Evolutionary conservation across 2,329 filamentous ascomycete species (phyloP), one percentile per base, ranked within the genome.

Genomic region (Akanthomyces dipterigenus): DNA sequence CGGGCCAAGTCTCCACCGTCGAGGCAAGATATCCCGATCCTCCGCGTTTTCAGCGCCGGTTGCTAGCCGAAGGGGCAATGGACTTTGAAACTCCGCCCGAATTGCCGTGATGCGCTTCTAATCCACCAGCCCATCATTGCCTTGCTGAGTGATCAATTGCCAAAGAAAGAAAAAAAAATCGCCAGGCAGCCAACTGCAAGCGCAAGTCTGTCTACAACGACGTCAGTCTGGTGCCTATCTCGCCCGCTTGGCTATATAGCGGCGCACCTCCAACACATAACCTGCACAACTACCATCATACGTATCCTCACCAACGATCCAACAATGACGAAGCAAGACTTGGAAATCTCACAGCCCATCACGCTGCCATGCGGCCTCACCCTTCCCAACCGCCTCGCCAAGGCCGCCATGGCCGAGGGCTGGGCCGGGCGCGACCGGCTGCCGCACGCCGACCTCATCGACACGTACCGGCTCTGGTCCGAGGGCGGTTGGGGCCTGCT

Each of bases 341-440:
- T 60, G 26, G 28, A 50, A 36, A 57, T 62, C 24, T 11, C 42
- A 36, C 40, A 78, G 31, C 76, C 81, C 0, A 67, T 83, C 18
- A 81, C 76, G 42, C 74, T 85, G 1, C 79, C 80, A 63, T 83
- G 81, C 67, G 84, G 84, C 1, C 73, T 87, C 28, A 76, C 74
- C 0, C 68, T 86, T 3, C 80, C 80, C 3, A 86, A 86, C 66
- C 79, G 83, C 5, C 74, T 87, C 1, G 74, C 70, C 49, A 77
- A 81, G 65, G 75, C 82, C 49, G 80, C 83, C 36, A 77, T 85
- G 72, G 76, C 80, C 5, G 78, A 83, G 64, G 64, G 65, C 5
- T 69, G 80, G 67, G 72, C 75, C 28, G 72, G 76, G 64, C 69
- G 67, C 5, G 70, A 79, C 61, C 64, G 78, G 31, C 72, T 78